Base-by-base conservation (phyloP, 169 alveolate species). In the Cystoisospora suis region DNA sequence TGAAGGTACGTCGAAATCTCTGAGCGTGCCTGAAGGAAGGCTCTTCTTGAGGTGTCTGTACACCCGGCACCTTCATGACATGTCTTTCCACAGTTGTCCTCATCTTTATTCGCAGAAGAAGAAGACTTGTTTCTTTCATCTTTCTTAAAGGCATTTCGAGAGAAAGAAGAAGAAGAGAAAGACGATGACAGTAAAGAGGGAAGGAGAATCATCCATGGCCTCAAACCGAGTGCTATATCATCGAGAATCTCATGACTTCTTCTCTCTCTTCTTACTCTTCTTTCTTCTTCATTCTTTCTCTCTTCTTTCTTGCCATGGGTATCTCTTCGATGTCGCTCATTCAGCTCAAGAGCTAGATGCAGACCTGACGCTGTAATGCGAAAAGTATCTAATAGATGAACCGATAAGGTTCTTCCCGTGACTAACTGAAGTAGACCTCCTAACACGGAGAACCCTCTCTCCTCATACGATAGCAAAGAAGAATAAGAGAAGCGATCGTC, bases 181-280 rank as follows among this genome's bases (percentile, higher is more conserved):
- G 65, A 12, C 12, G 65, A 12, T 34, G 46, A 6, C 7, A 72
- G 83, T 3, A 72, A 15, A 2, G 83, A 32, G 17, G 83, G 83
- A 29, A 72, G 45, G 34, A 72, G 2, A 56, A 72, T 72, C n/a
- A 72, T 5, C 83, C 83, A 72, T 72, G 58, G 58, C 47, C 83
- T 23, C 3, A 72, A 5, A 2, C 58, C 83, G n/a, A 72, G 83
- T 6, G 83, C 83, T 9, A 72, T 9, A 27, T 38, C 58, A 12
- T 72, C 58, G n/a, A 72, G 83, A 9, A 36, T 3, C 56, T 53
- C 65, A 53, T 53, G 29, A 53, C 29, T 23, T 34, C 47, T 38
- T 72, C 83, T 34, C 56, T 32, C 47, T 72, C 83, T 46, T 38
- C 34, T 4, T 38, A 46, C 27, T 36, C 47, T 29, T 27, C 32